Percentiles rank a stretch among this genome's conserved stretches.
These are phyloP conservation scores for Candida railenensis DNA, from an alignment of 805 yeast species.

Conservation along the genomic window DNA sequence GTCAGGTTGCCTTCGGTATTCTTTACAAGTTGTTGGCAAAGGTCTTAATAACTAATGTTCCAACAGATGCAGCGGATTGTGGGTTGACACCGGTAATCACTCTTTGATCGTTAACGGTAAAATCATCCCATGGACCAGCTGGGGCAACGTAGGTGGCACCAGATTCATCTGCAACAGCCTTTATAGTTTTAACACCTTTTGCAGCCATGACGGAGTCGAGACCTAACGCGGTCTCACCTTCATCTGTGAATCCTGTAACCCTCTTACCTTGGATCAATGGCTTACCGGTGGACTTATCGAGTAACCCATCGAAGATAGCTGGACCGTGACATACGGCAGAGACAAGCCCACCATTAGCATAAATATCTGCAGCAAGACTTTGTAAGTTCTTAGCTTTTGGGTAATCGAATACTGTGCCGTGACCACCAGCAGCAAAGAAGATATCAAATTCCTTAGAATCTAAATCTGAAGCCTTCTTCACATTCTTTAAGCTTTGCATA, in stretches of 20 bases:
- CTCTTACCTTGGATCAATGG: constrained; percentile 50
- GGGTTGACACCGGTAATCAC: constrained; percentile 68
- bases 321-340: constrained; percentile 73
- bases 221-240: constrained; percentile 43
- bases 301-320: constrained; percentile 50
- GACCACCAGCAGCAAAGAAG: constrained; percentile 67
- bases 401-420: constrained; percentile 59
- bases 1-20: no score
- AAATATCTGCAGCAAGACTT: constrained; percentile 44
- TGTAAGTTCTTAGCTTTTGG: constrained; percentile 50
- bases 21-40: neutral
- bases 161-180: constrained; percentile 32
- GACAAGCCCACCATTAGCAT: constrained; percentile 52
- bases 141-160: constrained; percentile 50
- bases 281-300: constrained; percentile 42
- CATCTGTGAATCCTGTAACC: constrained; percentile 61
- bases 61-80: constrained; percentile 39
- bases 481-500: constrained; percentile 33
- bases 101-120: constrained; percentile 53
- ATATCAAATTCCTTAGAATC: constrained; percentile 49
- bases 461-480: constrained; percentile 50
- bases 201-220: constrained; percentile 19
- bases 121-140: constrained; percentile 50
- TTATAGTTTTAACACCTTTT: constrained; percentile 32
- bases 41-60: neutral